phyloP scores from a whole-genome alignment of 2,329 filamentous ascomycete species.

The Fusarium sp. region DNA sequence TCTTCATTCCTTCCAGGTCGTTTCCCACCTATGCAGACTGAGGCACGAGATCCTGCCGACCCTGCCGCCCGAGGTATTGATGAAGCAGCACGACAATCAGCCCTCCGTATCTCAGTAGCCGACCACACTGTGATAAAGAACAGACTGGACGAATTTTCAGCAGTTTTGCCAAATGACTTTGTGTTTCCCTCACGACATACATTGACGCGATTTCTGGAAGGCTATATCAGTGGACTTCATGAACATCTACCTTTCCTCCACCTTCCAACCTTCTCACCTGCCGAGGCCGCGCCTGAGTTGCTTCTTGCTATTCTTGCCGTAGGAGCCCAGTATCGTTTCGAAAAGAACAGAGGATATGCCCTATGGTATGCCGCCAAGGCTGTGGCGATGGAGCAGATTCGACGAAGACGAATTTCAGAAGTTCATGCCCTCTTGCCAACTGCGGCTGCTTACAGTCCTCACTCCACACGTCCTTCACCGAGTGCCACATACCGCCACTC shows the following conservation, averaged over 20 bases:
- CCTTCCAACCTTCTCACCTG: conserved; percentile 71
- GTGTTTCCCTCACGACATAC: conserved; percentile 76
- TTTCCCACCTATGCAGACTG: conserved; percentile 65
- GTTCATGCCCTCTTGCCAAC: conserved; percentile 67
- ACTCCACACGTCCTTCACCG: conserved; percentile 69
- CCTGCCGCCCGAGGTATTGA: conserved; percentile 42
- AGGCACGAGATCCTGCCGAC: conserved; percentile 57
- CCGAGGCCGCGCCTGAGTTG: conserved; percentile 74
- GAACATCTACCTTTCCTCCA: conserved; percentile 71
- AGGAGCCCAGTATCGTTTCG: conserved; percentile 73
- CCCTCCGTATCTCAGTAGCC: conserved; percentile 63
- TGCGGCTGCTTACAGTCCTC: conserved; percentile 68
- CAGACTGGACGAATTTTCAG: conserved; percentile 70
- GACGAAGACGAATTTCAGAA: conserved; percentile 66
- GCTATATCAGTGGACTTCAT: conserved; percentile 75
- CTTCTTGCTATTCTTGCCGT: conserved; percentile 75
- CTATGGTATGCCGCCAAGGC: conserved; percentile 71
- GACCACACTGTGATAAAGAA: conserved; percentile 68
- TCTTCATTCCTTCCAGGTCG: conserved; percentile 64
- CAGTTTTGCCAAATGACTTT: conserved; percentile 70
- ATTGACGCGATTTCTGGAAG: conserved; percentile 74
- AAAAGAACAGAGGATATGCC: conserved; percentile 67
- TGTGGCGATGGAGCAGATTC: conserved; percentile 68
- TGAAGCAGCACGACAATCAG: conserved; percentile 49
- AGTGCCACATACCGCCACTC: conserved; percentile 68